Percentiles rank a stretch among this genome's conserved stretches.
These are phyloP conservation scores for Glebionis coronaria DNA, from an alignment of 129 eudicot genomes.

Conservation along the genomic window DNA sequence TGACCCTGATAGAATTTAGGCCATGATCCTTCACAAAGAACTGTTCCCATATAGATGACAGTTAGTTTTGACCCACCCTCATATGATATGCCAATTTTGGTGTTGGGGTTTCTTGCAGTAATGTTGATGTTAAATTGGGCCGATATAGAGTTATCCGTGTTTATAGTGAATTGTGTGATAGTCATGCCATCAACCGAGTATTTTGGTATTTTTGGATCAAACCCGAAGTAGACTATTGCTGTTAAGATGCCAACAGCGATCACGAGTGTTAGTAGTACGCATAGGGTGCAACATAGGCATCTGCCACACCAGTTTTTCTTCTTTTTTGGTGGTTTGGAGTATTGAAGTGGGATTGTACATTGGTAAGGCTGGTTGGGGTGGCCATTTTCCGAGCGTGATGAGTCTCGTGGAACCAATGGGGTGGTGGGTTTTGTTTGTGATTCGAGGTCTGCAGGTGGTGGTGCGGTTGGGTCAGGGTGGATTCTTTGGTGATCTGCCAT, in stretches of 20 bases:
- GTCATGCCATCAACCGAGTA: conserved; percentile 70
- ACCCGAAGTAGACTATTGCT: conserved; percentile 68
- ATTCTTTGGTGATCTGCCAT: conserved; percentile 47
- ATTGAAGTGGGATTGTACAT: conserved; percentile 51
- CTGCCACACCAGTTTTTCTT: conserved; percentile 41
- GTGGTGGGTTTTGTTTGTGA: conserved; percentile 46
- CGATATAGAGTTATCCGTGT: conserved; percentile 49
- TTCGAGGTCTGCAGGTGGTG: conserved; percentile 44
- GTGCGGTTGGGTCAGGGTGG: conserved; percentile 34
- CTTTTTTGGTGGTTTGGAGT: conserved; percentile 56
- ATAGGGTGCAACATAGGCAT: conserved; percentile 57
- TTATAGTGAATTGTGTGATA: conserved; percentile 47
- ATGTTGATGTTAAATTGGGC: conserved; percentile 77
- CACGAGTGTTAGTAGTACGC: conserved; percentile 38
- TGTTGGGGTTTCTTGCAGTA: conserved; percentile 82
- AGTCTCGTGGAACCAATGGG: conserved; percentile 50
- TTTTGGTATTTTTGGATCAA: conserved; percentile 68
- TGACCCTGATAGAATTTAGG: conserved; percentile 94
- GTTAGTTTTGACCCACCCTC: conserved; percentile 59
- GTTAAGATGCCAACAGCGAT: conserved; percentile 49
- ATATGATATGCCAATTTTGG: conserved; percentile 72
- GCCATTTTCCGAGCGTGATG: conserved; percentile 58
- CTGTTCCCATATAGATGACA: conserved; percentile 49
- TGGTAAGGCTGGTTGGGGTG: conserved; percentile 42
- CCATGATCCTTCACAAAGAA: conserved; percentile 72